Evolutionary conservation across 2,329 filamentous ascomycete species (phyloP), one percentile per base, ranked within the genome.

Genomic region (Teratosphaeria nubilosa): DNA sequence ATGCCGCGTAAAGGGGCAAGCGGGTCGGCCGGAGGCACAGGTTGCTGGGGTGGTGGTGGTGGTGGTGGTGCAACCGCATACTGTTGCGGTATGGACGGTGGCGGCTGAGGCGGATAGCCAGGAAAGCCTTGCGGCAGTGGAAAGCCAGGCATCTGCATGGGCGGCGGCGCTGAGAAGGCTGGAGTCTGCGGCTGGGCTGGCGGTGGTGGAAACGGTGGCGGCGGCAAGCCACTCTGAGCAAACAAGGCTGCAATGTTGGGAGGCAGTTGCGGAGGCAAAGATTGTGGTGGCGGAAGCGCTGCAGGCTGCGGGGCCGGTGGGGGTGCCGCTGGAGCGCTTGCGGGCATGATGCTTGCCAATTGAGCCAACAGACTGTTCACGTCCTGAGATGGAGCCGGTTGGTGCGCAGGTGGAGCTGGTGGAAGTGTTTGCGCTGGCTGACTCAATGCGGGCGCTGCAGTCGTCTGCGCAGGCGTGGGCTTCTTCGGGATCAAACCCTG

Each of bases 61-160:
- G 86, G 82, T 73, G 85, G 78, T 69, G 82, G 81, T 63, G 79
- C 73, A 65, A 70, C 71, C 45, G 72, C 65, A 65, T 72, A 70
- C 20, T 61, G 58, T 48, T 69, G 69, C 20, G 68, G 66, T n/a
- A 71, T 63, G n/a, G 69, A 71, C 5, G 69, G 66, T n/a, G 67
- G 66, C 31, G 65, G 68, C 57, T 69, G 69, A 16, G 68, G 68
- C 24, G 66, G 64, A 56, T 66, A 64, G 16, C 64, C 62, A n/a
- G 59, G 55, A 32, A 62, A 69, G 53, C 58, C 58, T 53, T 57
- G 61, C 20, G 64, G 63, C 10, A 61, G 56, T 31, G 58, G 64
- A 32, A 63, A 67, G 2, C 58, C 56, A 11, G 56, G 56, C 37
- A 58, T 54, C 20, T 56, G 58, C 51, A 56, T 56, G 54, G 52